These are phyloP conservation scores for Diaporthe eres DNA, from an alignment of 2,329 filamentous ascomycete genomes.

Conservation along the genomic window DNA sequence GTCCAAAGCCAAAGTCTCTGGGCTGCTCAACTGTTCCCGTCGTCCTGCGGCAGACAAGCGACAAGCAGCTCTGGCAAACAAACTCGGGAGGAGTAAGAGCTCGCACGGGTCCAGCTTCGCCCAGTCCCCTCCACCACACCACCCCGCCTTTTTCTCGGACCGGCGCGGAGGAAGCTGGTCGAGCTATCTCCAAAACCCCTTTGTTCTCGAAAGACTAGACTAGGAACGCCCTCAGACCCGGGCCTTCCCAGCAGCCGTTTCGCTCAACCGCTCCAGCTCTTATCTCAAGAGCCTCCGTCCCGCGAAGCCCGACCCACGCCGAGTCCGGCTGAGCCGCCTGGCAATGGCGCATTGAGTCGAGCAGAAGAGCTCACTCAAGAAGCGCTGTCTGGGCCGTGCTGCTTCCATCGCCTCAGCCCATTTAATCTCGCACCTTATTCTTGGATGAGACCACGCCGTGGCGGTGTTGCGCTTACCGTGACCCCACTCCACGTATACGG, in stretches of 20 bases:
- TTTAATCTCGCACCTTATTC: background rate
- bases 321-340: conserved; percentile 1
- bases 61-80: conserved; percentile 13
- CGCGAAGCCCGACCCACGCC: conserved; percentile 5
- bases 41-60: background rate
- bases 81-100: conserved; percentile 5
- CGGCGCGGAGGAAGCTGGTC: conserved; percentile 30
- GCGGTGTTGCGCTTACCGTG: conserved; percentile 27
- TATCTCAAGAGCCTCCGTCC: conserved; percentile 3
- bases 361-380: conserved; percentile 5
- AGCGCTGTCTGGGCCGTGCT: background rate
- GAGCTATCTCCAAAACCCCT: conserved; percentile 15
- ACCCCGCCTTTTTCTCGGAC: conserved; percentile 38
- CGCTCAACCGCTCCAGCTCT: background rate
- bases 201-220: conserved; percentile 9
- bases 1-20: background rate
- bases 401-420: conserved; percentile 1
- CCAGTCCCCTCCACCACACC: conserved; percentile 22
- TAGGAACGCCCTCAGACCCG: background rate
- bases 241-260: background rate
- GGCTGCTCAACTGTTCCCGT: background rate
- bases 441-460: conserved; percentile 20
- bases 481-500: conserved; percentile 11
- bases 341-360: conserved; percentile 26
- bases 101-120: conserved; percentile 21